phyloP scores from a whole-genome alignment of 2,329 filamentous ascomycete species.

The Sporothrix pseudoabietina region DNA sequence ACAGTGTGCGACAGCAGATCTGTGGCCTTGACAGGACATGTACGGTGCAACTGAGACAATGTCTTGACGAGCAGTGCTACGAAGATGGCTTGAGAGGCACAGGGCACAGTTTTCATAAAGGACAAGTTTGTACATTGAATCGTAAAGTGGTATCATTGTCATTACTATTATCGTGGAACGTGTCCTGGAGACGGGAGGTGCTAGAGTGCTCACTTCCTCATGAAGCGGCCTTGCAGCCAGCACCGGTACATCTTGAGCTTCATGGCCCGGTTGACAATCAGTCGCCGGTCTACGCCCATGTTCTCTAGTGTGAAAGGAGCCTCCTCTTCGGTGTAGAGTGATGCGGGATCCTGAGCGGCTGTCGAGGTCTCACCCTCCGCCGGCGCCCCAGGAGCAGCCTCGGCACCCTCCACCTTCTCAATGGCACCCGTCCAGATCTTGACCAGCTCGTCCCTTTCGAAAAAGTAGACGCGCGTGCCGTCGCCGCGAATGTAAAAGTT shows the following conservation, averaged over 20 bases:
- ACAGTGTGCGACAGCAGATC: not conserved
- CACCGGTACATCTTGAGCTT: constrained; percentile 98
- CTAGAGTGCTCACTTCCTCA: constrained; percentile 56
- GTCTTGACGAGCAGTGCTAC: not conserved
- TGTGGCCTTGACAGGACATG: not conserved
- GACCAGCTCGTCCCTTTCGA: constrained; percentile 80
- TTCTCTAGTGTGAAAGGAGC: constrained; percentile 70
- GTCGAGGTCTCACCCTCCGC: not conserved
- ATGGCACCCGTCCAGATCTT: constrained; percentile 69
- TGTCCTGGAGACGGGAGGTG: not conserved
- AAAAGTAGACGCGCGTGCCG: constrained; percentile 96
- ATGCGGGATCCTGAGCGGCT: constrained; percentile 12
- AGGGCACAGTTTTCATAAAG: not conserved
- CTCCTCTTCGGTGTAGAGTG: constrained; percentile 31
- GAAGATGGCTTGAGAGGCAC: not conserved
- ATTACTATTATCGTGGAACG: constrained; percentile 6
- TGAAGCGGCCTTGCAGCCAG: constrained; percentile 87
- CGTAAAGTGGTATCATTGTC: constrained; percentile 26
- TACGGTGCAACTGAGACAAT: not conserved
- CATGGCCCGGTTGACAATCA: constrained; percentile 88
- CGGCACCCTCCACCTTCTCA: not conserved
- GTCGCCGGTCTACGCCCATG: constrained; percentile 79
- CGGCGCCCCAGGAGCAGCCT: not conserved
- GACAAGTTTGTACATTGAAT: not conserved
- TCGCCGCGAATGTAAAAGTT: constrained; percentile 98